Evolutionary conservation across 345 rosid species (phyloP).

Genomic region (Gynandropsis gynandra): DNA sequence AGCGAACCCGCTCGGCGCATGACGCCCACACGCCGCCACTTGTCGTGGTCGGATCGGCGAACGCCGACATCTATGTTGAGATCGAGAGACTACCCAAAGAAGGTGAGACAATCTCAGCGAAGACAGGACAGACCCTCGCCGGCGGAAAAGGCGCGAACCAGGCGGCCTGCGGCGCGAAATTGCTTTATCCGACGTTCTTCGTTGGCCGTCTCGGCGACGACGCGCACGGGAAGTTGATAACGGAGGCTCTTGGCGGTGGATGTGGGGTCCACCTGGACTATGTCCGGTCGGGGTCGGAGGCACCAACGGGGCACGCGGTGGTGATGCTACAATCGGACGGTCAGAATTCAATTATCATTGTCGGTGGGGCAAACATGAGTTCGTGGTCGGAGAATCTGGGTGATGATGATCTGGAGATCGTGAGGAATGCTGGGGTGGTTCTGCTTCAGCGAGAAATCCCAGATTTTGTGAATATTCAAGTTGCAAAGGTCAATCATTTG

Average conservation of each 20-base stretch:
- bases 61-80: conserved; percentile 79
- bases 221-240: conserved; percentile 66
- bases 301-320: conserved; percentile 93
- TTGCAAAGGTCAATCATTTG: conserved; percentile 56
- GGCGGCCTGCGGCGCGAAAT: conserved; percentile 80
- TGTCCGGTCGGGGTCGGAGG: conserved; percentile 33
- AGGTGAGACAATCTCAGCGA: conserved; percentile 85
- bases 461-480: conserved; percentile 79
- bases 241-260: conserved; percentile 45
- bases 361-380: conserved; percentile 84
- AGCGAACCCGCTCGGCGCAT: conserved; percentile 7
- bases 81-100: conserved; percentile 65
- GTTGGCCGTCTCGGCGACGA: conserved; percentile 80
- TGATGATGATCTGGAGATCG: conserved; percentile 52
- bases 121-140: conserved; percentile 65
- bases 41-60: conserved; percentile 88
- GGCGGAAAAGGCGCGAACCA: conserved; percentile 97
- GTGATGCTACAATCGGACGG: conserved; percentile 91
- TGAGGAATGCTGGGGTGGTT: conserved; percentile 77
- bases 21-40: conserved; percentile 38
- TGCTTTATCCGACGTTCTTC: conserved; percentile 70
- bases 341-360: conserved; percentile 85
- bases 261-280: conserved; percentile 58
- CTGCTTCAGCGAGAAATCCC: conserved; percentile 93
- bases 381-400: conserved; percentile 61